A percentile compares a stretch with the other conserved stretches of the same genome.
Evolutionary conservation across 1,284 basidiomycete species (phyloP).

Genomic region (Naganishia cerealis): DNA sequence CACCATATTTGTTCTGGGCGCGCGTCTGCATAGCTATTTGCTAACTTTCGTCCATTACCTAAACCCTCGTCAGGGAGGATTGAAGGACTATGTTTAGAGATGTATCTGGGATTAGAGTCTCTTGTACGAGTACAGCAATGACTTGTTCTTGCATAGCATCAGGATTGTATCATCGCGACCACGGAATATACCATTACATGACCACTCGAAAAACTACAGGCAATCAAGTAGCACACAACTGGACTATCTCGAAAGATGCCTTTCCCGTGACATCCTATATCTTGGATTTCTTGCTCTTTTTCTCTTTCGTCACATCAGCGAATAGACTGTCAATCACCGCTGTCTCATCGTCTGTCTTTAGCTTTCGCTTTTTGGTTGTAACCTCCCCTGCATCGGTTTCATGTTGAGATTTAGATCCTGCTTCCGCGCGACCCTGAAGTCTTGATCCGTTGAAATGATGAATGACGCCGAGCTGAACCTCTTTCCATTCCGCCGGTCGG

Average conservation of each 20-base stretch:
- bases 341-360: constrained; percentile 49
- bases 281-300: constrained; percentile 41
- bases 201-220: constrained; percentile 6
- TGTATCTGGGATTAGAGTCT: constrained; percentile 2
- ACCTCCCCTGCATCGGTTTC: constrained; percentile 11
- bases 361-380: constrained; percentile 39
- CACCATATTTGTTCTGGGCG: background rate
- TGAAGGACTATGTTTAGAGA: background rate
- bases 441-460: constrained; percentile 51
- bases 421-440: constrained; percentile 13
- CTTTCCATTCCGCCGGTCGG: constrained; percentile 78
- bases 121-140: constrained; percentile 9
- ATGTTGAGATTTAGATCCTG: constrained; percentile 9
- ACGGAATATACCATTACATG: background rate
- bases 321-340: constrained; percentile 76
- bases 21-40: background rate
- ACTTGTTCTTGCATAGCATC: constrained; percentile 14
- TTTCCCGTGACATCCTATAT: background rate
- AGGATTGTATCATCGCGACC: constrained; percentile 18
- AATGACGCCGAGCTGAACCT: constrained; percentile 55
- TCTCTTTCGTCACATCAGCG: constrained; percentile 56
- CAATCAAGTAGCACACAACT: background rate
- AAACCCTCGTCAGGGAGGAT: constrained; percentile 11
- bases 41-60: background rate
- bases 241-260: background rate